phyloP scores from a whole-genome alignment of 2,329 filamentous ascomycete species.

The Pseudocercospora crystallina region DNA sequence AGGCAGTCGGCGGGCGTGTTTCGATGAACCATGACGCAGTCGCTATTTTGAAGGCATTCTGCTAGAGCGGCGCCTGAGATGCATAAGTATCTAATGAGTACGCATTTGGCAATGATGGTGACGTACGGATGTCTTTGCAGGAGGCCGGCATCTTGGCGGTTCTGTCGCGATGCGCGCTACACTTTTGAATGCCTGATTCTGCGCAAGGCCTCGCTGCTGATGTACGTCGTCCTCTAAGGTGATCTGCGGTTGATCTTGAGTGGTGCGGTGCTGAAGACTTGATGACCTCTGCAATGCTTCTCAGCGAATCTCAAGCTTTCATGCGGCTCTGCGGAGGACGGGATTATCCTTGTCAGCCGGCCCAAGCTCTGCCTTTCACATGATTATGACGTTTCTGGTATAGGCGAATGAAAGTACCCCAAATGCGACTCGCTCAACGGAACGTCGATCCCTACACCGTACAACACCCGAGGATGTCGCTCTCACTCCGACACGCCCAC shows the following conservation, averaged over 20 bases:
- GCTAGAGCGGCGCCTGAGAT: conserved; percentile 80
- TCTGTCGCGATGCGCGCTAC: too few relatives aligned
- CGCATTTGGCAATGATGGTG: neutral
- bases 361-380: conserved; percentile 6
- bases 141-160: conserved; percentile 75
- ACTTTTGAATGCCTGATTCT: neutral
- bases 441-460: too few relatives aligned
- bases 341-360: neutral
- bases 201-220: neutral
- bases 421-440: too few relatives aligned
- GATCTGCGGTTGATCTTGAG: neutral
- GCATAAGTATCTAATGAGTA: conserved; percentile 4
- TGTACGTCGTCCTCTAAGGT: neutral
- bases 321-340: conserved; percentile 1
- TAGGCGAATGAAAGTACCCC: too few relatives aligned
- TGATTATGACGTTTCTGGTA: conserved; percentile 13
- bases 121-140: conserved; percentile 92
- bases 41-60: conserved; percentile 90
- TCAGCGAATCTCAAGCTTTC: neutral
- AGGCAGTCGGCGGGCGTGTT: conserved; percentile 87
- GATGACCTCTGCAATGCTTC: neutral
- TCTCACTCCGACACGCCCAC: too few relatives aligned
- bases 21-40: conserved; percentile 92
- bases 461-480: too few relatives aligned
- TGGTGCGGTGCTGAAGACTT: neutral